Base-by-base conservation (phyloP, 768 basidiomycete genomes). In the Leucosporidium scottii region DNA sequence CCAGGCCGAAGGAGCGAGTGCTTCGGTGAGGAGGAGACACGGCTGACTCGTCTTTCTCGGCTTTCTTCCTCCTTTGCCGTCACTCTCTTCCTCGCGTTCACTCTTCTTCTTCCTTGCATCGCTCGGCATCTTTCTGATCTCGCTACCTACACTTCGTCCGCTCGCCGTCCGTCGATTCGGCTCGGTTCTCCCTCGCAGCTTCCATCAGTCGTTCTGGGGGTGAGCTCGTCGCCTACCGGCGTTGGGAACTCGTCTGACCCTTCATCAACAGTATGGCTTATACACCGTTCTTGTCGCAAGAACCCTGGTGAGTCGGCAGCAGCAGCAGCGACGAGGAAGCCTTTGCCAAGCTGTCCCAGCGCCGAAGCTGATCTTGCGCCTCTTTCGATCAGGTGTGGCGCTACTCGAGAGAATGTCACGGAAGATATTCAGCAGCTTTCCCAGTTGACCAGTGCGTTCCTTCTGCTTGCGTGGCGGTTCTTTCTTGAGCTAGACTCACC, bases 351-450 rank as follows among this genome's bases (percentile, higher is more conserved):
- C 3, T n/a, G n/a, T n/a, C n/a, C n/a, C 8, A 44, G 39, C 39
- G 39, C 39, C 39, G 39, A 54, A 27, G 53, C 53, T 54, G 53
- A 54, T 21, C n/a, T 27, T 25, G 23, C 53, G 6, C 27, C 12
- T 28, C 53, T 27, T 4, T n/a, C 6, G 53, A 13, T 54, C 31
- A 57, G 55, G 55, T 57, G 55, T 36, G 55, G 55, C 20, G 28
- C 30, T 31, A 34, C 55, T 1, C 62, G 56, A 15, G 62, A 50
- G 27, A 69, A 71, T 36, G 72, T 76, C 12, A 70, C 67, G 4
- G 59, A 65, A 28, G 75, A 76, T 58, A 69, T 76, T 9, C 69
- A 73, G 58, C 65, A 74, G 3, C n/a, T 76, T 2, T 66, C 68
- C 6, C 74, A 75, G 47, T 44, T 75, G 1, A 75, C 70, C 7